These are phyloP conservation scores for Meyerozyma elateridarum DNA, from an alignment of 1,139 yeast species.

Conservation along the genomic window DNA sequence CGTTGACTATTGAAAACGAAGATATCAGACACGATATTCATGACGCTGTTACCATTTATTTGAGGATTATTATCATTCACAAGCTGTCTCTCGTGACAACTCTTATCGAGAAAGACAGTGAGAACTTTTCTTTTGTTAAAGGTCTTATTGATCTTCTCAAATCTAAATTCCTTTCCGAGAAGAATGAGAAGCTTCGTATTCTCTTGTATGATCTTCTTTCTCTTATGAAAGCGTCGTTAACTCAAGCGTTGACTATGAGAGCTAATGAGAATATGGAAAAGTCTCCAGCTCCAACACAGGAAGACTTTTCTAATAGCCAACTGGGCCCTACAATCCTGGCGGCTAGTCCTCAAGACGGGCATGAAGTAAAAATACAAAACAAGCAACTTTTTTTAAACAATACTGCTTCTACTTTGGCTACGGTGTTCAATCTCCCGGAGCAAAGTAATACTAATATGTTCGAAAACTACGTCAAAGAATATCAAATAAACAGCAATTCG, in stretches of 20 bases:
- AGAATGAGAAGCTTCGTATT: conserved; percentile 50
- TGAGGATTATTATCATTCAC: conserved; percentile 59
- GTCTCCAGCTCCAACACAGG: conserved; percentile 5
- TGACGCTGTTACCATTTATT: conserved; percentile 35
- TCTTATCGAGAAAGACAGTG: conserved; percentile 29
- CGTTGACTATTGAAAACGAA: conserved; percentile 8
- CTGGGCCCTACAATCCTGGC: neutral
- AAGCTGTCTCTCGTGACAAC: conserved; percentile 34
- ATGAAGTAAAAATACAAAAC: too few species aligned
- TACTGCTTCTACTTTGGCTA: conserved; percentile 8
- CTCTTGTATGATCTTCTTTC: conserved; percentile 59
- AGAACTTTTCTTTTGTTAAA: conserved; percentile 32
- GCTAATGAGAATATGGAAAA: conserved; percentile 4
- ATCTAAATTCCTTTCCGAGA: conserved; percentile 32
- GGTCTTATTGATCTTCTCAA: conserved; percentile 45
- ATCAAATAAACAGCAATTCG: conserved; percentile 21
- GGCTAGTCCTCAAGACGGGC: too few species aligned
- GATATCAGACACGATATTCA: conserved; percentile 12
- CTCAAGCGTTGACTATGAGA: conserved; percentile 16
- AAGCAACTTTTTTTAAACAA: conserved; percentile 2
- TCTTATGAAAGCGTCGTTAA: conserved; percentile 44
- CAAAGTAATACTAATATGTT: conserved; percentile 26
- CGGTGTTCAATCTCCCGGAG: conserved; percentile 34
- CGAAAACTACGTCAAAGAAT: conserved; percentile 18
- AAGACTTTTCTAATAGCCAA: neutral